These are phyloP conservation scores for Orbilia ellipsospora DNA, from an alignment of 2,329 filamentous ascomycete genomes.

Conservation along the genomic window DNA sequence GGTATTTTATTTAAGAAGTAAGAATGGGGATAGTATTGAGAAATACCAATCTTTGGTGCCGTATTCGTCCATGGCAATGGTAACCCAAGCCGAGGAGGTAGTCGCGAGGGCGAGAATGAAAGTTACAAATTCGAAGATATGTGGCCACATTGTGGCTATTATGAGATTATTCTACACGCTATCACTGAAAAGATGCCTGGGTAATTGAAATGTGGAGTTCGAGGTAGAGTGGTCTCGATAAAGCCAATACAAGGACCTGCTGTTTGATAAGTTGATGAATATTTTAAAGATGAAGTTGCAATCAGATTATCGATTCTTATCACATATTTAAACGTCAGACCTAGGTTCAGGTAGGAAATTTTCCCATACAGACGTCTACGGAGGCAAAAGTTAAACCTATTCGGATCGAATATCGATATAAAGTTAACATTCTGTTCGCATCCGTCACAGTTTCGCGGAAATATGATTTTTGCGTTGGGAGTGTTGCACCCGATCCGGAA, in stretches of 20 bases:
- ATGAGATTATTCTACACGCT: neutral
- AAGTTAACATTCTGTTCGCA: neutral
- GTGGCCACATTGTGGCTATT: neutral
- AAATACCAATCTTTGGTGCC: constrained; percentile 37
- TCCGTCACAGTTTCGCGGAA: neutral
- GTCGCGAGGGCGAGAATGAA: neutral
- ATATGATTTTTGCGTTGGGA: constrained; percentile 28
- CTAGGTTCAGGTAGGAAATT: neutral
- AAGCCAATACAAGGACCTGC: too few relatives aligned
- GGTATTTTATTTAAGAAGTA: neutral
- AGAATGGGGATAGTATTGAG: neutral
- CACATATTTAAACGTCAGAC: neutral
- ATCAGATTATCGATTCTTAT: neutral
- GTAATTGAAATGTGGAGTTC: too few relatives aligned
- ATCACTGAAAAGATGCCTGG: too few relatives aligned
- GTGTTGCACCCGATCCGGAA: constrained; percentile 24
- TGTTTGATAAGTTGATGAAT: too few relatives aligned
- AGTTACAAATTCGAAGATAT: neutral
- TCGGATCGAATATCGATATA: neutral
- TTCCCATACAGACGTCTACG: neutral
- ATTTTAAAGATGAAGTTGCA: neutral
- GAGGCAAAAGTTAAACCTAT: neutral
- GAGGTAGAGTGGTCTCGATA: neutral
- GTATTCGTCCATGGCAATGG: constrained; percentile 40
- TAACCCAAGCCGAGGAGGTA: constrained; percentile 11